These are phyloP conservation scores for Penicillium sclerotigenum DNA, from an alignment of 2,329 filamentous ascomycete species.

Conservation along the genomic window DNA sequence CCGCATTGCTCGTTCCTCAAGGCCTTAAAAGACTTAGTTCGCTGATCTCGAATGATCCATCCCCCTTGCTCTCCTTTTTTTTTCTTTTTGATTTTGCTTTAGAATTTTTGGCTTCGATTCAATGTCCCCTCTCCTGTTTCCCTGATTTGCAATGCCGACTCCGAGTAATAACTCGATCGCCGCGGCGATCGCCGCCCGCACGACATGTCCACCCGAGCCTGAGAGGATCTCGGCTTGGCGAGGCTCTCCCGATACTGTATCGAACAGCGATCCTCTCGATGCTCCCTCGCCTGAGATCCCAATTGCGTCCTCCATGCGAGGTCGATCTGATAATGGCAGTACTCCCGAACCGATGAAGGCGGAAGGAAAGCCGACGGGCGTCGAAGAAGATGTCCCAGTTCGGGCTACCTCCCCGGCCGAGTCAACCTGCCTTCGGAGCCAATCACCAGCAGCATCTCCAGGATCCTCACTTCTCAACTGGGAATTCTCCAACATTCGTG, in stretches of 20 bases:
- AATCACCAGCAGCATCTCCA: constrained; percentile 33
- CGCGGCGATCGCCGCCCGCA: constrained; percentile 44
- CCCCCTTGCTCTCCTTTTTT: constrained; percentile 18
- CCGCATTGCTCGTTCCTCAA: constrained; percentile 32
- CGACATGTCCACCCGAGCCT: constrained; percentile 49
- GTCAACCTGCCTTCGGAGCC: constrained; percentile 28
- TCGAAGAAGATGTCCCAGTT: constrained; percentile 34
- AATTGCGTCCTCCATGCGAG: constrained; percentile 26
- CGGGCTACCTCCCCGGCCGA: constrained; percentile 36
- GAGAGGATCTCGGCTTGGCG: constrained; percentile 35
- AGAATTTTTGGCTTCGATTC: constrained; percentile 24
- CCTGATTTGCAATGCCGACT: constrained; percentile 50
- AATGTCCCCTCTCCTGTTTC: constrained; percentile 33
- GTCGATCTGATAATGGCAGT: constrained; percentile 29
- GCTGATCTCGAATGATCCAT: constrained; percentile 17
- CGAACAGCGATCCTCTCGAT: constrained; percentile 27
- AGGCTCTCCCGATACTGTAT: constrained; percentile 28
- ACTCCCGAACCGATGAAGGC: constrained; percentile 26
- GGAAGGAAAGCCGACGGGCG: constrained; percentile 27
- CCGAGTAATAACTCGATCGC: constrained; percentile 46
- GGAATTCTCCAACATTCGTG: constrained; percentile 56
- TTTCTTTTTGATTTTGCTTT: constrained; percentile 10
- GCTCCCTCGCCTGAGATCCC: constrained; percentile 25
- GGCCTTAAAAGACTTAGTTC: constrained; percentile 10
- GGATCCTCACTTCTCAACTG: constrained; percentile 50